Evolutionary conservation across 768 basidiomycete species (phyloP).

Genomic region (Symmetrospora coprosmae): DNA sequence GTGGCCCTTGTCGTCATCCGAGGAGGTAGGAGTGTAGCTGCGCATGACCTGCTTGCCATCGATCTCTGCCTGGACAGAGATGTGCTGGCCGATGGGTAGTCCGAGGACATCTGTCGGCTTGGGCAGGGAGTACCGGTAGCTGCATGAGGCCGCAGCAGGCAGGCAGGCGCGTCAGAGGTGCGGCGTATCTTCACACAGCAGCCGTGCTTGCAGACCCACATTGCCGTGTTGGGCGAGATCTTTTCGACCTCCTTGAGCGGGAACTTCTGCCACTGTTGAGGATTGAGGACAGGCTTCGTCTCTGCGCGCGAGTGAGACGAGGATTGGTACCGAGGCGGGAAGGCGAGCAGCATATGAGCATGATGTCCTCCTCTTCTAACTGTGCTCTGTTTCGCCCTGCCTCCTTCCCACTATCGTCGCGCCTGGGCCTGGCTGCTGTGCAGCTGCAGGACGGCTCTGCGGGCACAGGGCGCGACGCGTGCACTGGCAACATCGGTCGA

Average conservation of each 20-base stretch:
- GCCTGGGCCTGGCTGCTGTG: no score
- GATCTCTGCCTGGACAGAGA: slow-evolving; percentile 77
- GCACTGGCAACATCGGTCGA: not conserved
- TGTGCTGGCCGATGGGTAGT: slow-evolving; percentile 92
- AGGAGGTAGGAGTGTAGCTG: slow-evolving; percentile 89
- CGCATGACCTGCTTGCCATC: slow-evolving; percentile 78
- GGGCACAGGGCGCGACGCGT: no score
- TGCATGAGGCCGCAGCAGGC: slow-evolving; percentile 35
- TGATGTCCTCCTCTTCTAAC: no score
- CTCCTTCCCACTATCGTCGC: no score
- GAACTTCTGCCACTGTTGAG: slow-evolving; percentile 66
- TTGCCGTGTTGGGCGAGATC: slow-evolving; percentile 88
- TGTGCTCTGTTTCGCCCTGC: no score
- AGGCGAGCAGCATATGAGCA: not conserved
- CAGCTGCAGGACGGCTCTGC: no score
- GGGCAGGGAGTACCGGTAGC: slow-evolving; percentile 83
- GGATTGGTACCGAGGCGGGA: not conserved
- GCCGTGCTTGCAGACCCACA: no score
- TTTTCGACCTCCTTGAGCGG: slow-evolving; percentile 63
- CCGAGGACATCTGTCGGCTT: slow-evolving; percentile 63
- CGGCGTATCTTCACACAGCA: not conserved
- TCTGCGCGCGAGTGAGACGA: slow-evolving; percentile 38
- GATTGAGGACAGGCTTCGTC: slow-evolving; percentile 57
- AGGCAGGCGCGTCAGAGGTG: not conserved
- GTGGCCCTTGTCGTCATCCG: slow-evolving; percentile 74